Evolutionary conservation across 169 alveolate species (phyloP).

Genomic region (Plasmodium coatneyi): DNA sequence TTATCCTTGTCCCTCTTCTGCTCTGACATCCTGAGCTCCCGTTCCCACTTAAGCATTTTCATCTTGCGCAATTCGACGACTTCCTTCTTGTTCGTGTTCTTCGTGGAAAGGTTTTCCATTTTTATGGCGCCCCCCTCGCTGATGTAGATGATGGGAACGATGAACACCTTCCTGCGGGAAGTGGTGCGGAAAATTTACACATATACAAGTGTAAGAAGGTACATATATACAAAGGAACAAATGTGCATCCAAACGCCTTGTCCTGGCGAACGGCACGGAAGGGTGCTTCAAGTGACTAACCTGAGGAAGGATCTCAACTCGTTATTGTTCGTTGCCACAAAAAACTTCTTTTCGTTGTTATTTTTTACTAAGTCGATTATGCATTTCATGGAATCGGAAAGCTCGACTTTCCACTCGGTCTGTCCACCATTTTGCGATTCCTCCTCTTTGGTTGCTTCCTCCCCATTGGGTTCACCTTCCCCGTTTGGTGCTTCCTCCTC

Average conservation of each 20-base stretch:
- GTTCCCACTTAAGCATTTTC: conserved; percentile 71
- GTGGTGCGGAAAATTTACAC: background rate
- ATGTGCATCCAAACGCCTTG: background rate
- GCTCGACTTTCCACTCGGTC: background rate
- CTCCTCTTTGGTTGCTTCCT: background rate
- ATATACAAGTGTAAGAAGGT: background rate
- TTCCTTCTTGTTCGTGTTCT: conserved; percentile 21
- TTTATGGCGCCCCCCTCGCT: conserved; percentile 58
- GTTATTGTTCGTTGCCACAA: conserved; percentile 47
- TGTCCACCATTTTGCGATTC: background rate
- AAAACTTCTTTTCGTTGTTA: conserved; percentile 68
- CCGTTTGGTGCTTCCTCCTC: background rate
- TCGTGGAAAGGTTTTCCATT: conserved; percentile 40
- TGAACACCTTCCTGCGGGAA: conserved; percentile 28
- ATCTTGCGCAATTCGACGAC: conserved; percentile 51
- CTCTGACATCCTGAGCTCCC: conserved; percentile 49
- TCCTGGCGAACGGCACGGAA: background rate
- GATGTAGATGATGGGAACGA: conserved; percentile 59
- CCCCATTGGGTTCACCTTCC: background rate
- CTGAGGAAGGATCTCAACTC: conserved; percentile 33
- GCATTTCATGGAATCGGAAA: conserved; percentile 66
- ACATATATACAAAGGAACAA: background rate
- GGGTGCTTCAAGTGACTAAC: background rate
- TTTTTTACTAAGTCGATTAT: conserved; percentile 69
- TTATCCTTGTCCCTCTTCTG: conserved; percentile 14